Percentiles rank a stretch among this genome's conserved stretches.
Evolutionary conservation across 2,329 filamentous ascomycete genomes (phyloP).

Genomic region (Cercospora sp.): DNA sequence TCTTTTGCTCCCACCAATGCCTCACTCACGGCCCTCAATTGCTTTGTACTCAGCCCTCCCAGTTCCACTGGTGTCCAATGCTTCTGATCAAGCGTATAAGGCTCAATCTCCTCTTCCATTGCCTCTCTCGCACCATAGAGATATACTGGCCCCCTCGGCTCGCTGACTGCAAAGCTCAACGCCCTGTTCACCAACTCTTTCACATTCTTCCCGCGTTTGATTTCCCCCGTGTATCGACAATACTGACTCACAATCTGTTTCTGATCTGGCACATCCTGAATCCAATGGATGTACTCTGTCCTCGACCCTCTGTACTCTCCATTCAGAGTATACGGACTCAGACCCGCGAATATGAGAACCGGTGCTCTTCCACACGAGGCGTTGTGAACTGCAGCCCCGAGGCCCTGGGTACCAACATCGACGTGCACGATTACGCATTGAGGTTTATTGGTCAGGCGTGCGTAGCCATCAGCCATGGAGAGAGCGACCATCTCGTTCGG

Average conservation of each 20-base stretch:
- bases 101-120: slow-evolving; percentile 80
- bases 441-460: slow-evolving; percentile 68
- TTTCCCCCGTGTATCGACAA: slow-evolving; percentile 78
- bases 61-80: slow-evolving; percentile 72
- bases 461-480: slow-evolving; percentile 75
- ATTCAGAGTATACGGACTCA: slow-evolving; percentile 74
- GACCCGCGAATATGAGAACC: slow-evolving; percentile 74
- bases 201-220: slow-evolving; percentile 80
- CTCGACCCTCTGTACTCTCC: slow-evolving; percentile 75
- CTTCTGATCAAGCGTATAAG: slow-evolving; percentile 66
- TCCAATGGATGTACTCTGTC: slow-evolving; percentile 85
- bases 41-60: slow-evolving; percentile 58
- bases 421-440: slow-evolving; percentile 80
- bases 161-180: slow-evolving; percentile 75
- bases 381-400: not conserved
- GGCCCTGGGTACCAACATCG: slow-evolving; percentile 77
- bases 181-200: slow-evolving; percentile 89
- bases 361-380: slow-evolving; percentile 64
- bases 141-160: slow-evolving; percentile 78
- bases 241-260: slow-evolving; percentile 80
- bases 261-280: slow-evolving; percentile 80
- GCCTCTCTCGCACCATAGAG: slow-evolving; percentile 75
- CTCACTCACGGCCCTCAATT: slow-evolving; percentile 61
- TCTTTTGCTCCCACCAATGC: slow-evolving; percentile 64
- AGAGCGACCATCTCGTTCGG: slow-evolving; percentile 86